Evolutionary conservation across 352 stramenopile genomes (phyloP).

Genomic region (Elongisporangium senticosum): DNA sequence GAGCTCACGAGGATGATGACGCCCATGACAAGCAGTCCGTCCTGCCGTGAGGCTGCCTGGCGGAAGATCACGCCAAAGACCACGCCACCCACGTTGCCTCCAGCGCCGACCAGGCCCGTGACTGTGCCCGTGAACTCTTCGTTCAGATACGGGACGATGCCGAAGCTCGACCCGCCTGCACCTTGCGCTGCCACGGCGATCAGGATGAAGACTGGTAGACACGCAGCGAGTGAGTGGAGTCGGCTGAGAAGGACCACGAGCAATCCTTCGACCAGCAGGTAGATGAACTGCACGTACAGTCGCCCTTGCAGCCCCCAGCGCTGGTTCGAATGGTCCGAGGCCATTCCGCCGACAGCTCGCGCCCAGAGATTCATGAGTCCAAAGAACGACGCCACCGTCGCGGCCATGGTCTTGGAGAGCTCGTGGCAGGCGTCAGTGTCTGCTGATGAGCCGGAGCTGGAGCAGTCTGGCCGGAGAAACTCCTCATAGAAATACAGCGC

Average conservation of each 20-base stretch:
- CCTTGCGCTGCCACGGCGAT: conserved; percentile 91
- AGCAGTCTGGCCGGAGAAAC: conserved; percentile 66
- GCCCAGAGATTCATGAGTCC: conserved; percentile 94
- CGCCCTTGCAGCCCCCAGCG: conserved; percentile 88
- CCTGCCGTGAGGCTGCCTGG: conserved; percentile 17
- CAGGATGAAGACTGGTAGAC: conserved; percentile 86
- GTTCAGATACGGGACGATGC: conserved; percentile 72
- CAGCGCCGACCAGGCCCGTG: conserved; percentile 57
- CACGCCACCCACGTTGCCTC: conserved; percentile 66
- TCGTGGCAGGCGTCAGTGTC: conserved; percentile 25
- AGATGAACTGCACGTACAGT: conserved; percentile 75
- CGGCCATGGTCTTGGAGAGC: conserved; percentile 58
- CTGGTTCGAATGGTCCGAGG: conserved; percentile 81
- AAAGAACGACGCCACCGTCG: conserved; percentile 88
- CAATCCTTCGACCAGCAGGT: conserved; percentile 65
- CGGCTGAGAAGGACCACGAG: conserved; percentile 88
- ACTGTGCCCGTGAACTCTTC: conserved; percentile 59
- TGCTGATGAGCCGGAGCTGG: conserved; percentile 1
- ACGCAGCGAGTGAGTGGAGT: conserved; percentile 52
- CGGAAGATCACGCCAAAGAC: conserved; percentile 71
- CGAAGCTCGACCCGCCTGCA: conserved; percentile 58
- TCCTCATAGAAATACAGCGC: conserved; percentile 91
- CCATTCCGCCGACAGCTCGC: conserved; percentile 80
- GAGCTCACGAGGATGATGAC: conserved; percentile 50
- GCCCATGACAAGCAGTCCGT: conserved; percentile 49